Base-by-base conservation (phyloP, 208 protist genomes). In the Herpetomonas samuelpessoai region DNA sequence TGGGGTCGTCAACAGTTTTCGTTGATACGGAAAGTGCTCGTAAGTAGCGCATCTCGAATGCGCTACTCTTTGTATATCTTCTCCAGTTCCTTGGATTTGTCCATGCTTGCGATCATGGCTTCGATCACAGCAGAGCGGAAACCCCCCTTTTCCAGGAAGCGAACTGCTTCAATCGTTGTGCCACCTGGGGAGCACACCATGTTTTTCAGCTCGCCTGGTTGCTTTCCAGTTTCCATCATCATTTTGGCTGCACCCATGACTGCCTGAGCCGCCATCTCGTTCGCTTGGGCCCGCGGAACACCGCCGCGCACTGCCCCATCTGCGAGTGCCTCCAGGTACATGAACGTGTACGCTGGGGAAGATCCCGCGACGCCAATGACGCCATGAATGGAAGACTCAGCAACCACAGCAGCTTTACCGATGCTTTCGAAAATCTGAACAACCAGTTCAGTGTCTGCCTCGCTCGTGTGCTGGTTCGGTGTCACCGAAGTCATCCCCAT, bases 301-400 rank as follows among this genome's bases (percentile, higher is more conserved):
- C 97, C 97, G 2, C 78, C 80, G 9, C 71, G 72, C 12, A 99
- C 97, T 31, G 93, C 97, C 18, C 89, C 98, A 51, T 99, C 97
- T n/a, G 83, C 81, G 29, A 99, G 74, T 1, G 97, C 97, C 67
- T 99, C 97, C 57, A 99, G 91, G 61, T 99, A 93, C 65, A 96
- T 71, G 67, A 97, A 98, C 0, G 97, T 92, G 56, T 98, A 99
- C 0, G 97, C 98, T 2, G 97, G 97, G 0, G 97, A 97, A 2
- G 81, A 93, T 7, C 98, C 98, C 19, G 81, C 83, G 3, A 98
- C 79, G 25, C 96, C 97, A n/a, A 96, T 95, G n/a, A 97, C 93
- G 54, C 95, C 92, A 39, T 98, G 80, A 41, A 93, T 89, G n/a
- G 79, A 66, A 29, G 78, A 79, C 47, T 96, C 88, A 2, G 70